Conservation (phyloP, 441 rosid species). For the Populus hybrid region DNA sequence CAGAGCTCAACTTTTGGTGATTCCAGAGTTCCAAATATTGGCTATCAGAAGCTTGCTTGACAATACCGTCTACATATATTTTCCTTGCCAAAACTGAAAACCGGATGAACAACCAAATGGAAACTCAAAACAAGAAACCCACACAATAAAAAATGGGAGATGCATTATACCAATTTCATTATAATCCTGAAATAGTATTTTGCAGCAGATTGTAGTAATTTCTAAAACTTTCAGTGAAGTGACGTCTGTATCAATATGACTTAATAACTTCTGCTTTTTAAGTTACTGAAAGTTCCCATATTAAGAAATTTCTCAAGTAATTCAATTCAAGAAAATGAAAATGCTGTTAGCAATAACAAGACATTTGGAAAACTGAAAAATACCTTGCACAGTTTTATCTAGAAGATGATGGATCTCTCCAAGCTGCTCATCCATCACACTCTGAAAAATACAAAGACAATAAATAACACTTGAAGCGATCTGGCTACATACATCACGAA, state of each 20-base stretch:
- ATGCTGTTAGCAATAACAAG: constrained; percentile 2
- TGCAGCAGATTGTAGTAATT: background rate
- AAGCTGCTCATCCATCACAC: constrained; percentile 47
- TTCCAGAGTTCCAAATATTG: constrained; percentile 91
- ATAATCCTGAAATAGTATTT: background rate
- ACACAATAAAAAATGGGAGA: background rate
- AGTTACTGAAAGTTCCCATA: background rate
- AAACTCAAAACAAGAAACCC: constrained; percentile 5
- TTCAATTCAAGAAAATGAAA: background rate
- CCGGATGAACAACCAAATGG: constrained; percentile 19
- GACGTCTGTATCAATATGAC: background rate
- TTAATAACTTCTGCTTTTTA: background rate
- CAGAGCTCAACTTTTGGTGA: constrained; percentile 78
- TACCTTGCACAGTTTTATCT: constrained; percentile 89
- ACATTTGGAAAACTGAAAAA: constrained; percentile 10
- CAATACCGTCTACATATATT: constrained; percentile 68
- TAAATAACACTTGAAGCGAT: background rate
- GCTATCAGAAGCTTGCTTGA: constrained; percentile 83
- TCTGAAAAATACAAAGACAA: constrained; percentile 39
- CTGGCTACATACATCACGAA: background rate
- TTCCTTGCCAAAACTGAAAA: constrained; percentile 81
- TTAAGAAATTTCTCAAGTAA: background rate
- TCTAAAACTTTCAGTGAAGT: background rate
- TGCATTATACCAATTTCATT: background rate
- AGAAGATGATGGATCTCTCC: constrained; percentile 71